phyloP scores from a whole-genome alignment of 371 early-diverging fungal genomes.

The Saksenaea vasiformis region DNA sequence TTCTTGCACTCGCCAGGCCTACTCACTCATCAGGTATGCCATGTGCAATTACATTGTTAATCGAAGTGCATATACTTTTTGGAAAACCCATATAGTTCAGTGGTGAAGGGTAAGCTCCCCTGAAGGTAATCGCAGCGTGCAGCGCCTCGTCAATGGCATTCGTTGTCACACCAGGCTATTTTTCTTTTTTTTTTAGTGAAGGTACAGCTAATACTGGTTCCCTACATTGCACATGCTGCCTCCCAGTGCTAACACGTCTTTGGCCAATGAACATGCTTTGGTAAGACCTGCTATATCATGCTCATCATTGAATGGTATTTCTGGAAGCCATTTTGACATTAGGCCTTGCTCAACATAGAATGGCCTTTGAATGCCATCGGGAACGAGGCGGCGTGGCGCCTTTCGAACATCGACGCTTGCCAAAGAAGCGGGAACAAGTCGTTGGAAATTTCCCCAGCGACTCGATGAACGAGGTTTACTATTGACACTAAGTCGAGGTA shows the following conservation, averaged over 20 bases:
- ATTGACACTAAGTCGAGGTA: background rate
- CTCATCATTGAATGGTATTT: conserved; percentile 43
- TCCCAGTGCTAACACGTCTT: conserved; percentile 60
- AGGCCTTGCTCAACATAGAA: conserved; percentile 73
- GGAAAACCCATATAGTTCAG: conserved; percentile 86
- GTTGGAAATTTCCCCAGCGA: conserved; percentile 37
- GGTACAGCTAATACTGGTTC: background rate
- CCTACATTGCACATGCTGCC: conserved; percentile 40
- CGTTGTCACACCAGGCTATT: conserved; percentile 70
- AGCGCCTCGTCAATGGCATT: conserved; percentile 72
- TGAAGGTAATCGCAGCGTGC: conserved; percentile 69
- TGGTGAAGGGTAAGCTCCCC: conserved; percentile 86
- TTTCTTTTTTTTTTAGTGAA: conserved; percentile 9
- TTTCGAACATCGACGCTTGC: conserved; percentile 26
- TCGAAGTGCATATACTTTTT: conserved; percentile 78
- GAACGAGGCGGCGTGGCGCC: conserved; percentile 63
- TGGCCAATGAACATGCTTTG: conserved; percentile 68
- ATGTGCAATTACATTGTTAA: conserved; percentile 91
- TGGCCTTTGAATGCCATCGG: conserved; percentile 66
- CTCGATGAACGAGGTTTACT: background rate
- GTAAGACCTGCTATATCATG: conserved; percentile 66
- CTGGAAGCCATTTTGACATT: conserved; percentile 59
- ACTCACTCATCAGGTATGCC: conserved; percentile 85
- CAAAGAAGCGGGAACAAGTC: conserved; percentile 35
- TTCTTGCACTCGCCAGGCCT: background rate